A percentile compares a stretch with the other conserved stretches of the same genome.
Conservation (phyloP, 2,329 filamentous ascomycete genomes). For the Alternaria gansuensis region DNA sequence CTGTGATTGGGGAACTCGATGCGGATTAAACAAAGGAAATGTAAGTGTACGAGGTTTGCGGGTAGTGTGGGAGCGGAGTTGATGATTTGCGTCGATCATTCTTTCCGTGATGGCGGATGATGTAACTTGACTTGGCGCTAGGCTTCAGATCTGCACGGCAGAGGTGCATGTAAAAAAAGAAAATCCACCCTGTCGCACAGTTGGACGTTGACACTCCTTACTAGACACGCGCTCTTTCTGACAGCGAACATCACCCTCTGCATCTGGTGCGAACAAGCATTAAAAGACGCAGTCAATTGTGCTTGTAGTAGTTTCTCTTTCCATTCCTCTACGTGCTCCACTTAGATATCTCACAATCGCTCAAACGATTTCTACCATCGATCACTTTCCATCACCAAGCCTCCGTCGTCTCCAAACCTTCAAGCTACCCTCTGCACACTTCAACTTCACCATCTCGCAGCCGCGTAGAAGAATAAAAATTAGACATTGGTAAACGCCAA, state of each 20-base stretch:
- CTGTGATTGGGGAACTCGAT: constrained; percentile 6
- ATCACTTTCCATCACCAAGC: constrained; percentile 8
- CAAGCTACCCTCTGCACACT: neutral
- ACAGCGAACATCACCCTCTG: neutral
- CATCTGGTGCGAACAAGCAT: neutral
- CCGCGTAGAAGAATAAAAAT: constrained; percentile 31
- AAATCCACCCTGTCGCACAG: constrained; percentile 1
- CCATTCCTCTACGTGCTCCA: constrained; percentile 28
- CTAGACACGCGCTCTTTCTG: neutral
- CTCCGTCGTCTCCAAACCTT: constrained; percentile 6
- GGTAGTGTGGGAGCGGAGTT: constrained; percentile 7
- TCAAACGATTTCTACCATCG: constrained; percentile 5
- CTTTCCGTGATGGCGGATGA: constrained; percentile 6
- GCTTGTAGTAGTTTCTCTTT: constrained; percentile 16
- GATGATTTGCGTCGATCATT: constrained; percentile 10
- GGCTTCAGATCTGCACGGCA: constrained; percentile 10
- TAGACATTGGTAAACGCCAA: constrained; percentile 36
- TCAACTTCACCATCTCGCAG: constrained; percentile 7
- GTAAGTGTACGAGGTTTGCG: constrained; percentile 2
- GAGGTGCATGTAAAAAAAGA: neutral
- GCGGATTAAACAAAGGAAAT: neutral
- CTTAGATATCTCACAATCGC: constrained; percentile 17
- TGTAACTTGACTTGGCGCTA: neutral
- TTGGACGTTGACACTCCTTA: neutral
- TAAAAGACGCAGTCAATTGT: neutral